A percentile compares a stretch with the other conserved stretches of the same genome.
Evolutionary conservation across 2,329 filamentous ascomycete species (phyloP).

Genomic region (Stagonosporopsis tanaceti): DNA sequence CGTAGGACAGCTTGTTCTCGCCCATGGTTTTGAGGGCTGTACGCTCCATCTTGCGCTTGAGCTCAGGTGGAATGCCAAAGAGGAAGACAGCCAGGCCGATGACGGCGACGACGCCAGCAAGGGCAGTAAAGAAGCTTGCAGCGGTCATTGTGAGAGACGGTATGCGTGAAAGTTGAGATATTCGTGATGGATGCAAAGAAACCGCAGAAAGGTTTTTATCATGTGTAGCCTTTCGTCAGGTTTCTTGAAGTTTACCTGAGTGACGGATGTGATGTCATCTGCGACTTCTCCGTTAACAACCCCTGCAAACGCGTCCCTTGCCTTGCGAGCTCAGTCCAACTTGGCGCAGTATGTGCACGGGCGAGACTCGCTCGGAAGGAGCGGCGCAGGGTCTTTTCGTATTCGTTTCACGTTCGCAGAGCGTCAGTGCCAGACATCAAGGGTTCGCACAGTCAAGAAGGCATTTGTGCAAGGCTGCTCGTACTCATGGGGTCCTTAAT

Average conservation of each 20-base stretch:
- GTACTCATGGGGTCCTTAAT: background rate
- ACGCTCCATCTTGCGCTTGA: slow-evolving; percentile 57
- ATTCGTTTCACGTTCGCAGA: slow-evolving; percentile 11
- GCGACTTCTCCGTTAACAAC: slow-evolving; percentile 1
- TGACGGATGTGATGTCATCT: slow-evolving; percentile 16
- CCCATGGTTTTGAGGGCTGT: slow-evolving; percentile 60
- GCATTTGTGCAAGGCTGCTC: slow-evolving; percentile 8
- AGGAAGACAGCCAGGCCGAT: slow-evolving; percentile 54
- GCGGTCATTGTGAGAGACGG: slow-evolving; percentile 35
- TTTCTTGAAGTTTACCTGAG: slow-evolving; percentile 7
- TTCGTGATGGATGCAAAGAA: background rate
- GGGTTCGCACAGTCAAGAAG: slow-evolving; percentile 5
- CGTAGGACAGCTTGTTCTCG: slow-evolving; percentile 58
- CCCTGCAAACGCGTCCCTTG: slow-evolving; percentile 13
- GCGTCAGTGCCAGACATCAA: slow-evolving; percentile 5
- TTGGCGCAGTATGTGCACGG: slow-evolving; percentile 14
- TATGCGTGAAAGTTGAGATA: background rate
- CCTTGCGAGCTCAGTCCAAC: slow-evolving; percentile 5
- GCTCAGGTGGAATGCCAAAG: slow-evolving; percentile 57
- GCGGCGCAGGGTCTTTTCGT: slow-evolving; percentile 18
- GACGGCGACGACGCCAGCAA: slow-evolving; percentile 47
- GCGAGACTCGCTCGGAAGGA: slow-evolving; percentile 13
- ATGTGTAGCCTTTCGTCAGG: slow-evolving; percentile 3
- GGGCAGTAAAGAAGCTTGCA: slow-evolving; percentile 40
- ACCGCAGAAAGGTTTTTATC: background rate